Evolutionary conservation across 495 filamentous ascomycete species (phyloP).

Genomic region (Diplogelasinospora grovesii): DNA sequence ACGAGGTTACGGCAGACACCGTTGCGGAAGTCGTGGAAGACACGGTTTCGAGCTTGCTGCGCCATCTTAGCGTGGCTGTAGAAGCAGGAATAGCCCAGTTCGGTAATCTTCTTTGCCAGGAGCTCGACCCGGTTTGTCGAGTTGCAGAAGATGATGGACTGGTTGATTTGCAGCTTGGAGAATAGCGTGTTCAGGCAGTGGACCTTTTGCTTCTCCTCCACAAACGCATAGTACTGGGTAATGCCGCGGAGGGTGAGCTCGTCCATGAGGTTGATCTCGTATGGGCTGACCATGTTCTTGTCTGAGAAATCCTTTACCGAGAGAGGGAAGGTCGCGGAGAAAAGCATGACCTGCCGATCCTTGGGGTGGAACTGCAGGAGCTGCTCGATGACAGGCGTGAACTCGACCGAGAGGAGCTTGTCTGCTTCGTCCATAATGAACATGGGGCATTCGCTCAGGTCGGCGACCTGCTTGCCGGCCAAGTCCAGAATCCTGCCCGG

Average conservation of each 20-base stretch:
- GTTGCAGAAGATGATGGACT: conserved; percentile 99
- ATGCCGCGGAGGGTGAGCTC: conserved; percentile 97
- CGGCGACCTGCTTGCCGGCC: conserved; percentile 88
- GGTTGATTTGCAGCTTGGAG: conserved; percentile 98
- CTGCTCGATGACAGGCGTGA: conserved; percentile 95
- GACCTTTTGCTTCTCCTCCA: conserved; percentile 98
- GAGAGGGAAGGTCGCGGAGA: conserved; percentile 93
- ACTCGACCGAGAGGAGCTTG: conserved; percentile 92
- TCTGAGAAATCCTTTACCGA: conserved; percentile 97
- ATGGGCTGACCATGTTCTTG: conserved; percentile 91
- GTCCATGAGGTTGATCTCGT: conserved; percentile 99
- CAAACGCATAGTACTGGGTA: conserved; percentile 98
- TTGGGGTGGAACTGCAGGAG: conserved; percentile 88
- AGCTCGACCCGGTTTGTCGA: conserved; percentile 97
- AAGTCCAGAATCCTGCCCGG: conserved; percentile 92
- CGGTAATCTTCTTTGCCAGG: conserved; percentile 97
- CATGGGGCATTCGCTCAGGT: conserved; percentile 91
- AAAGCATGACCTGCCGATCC: conserved; percentile 97
- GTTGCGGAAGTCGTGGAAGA: conserved; percentile 99
- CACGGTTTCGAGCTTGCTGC: conserved; percentile 93
- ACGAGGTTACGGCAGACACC: conserved; percentile 96
- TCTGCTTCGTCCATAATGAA: conserved; percentile 99
- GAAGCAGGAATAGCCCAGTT: conserved; percentile 98
- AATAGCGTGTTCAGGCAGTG: conserved; percentile 99
- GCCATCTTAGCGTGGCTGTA: conserved; percentile 99